Evolutionary conservation across 495 filamentous ascomycete species (phyloP).

Genomic region (Melanomma pulvis-pyrius): DNA sequence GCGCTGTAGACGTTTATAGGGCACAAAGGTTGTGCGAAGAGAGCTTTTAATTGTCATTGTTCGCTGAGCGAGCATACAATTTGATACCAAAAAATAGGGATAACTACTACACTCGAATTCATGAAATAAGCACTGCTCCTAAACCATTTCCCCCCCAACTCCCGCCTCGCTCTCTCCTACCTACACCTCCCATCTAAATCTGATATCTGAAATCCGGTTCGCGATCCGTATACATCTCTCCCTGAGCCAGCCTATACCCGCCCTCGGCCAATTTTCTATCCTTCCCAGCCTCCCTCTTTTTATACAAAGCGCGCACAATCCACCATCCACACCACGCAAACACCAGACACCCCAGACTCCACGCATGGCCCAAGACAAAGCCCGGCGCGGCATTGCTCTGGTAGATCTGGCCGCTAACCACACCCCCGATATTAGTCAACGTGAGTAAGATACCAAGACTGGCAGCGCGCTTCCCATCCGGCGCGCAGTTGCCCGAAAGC

Average conservation of each 20-base stretch:
- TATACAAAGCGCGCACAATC: constrained; percentile 32
- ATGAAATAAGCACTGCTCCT: no score
- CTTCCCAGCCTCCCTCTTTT: constrained; percentile 31
- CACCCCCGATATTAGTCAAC: constrained; percentile 48
- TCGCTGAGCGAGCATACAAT: no score
- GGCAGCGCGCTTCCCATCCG: constrained; percentile 51
- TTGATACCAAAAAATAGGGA: no score
- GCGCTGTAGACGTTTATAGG: no score
- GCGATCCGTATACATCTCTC: constrained; percentile 35
- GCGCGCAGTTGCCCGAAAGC: constrained; percentile 40
- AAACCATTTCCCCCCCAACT: no score
- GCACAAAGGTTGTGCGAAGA: no score
- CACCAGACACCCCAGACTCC: constrained; percentile 32
- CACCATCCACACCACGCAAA: constrained; percentile 39
- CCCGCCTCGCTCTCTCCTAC: no score
- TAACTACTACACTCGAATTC: no score
- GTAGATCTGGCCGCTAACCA: constrained; percentile 37
- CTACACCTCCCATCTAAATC: constrained; percentile 8
- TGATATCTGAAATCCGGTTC: constrained; percentile 38
- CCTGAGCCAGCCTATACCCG: constrained; percentile 15
- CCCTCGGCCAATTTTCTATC: constrained; percentile 19
- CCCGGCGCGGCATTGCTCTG: constrained; percentile 28
- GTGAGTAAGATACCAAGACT: constrained; percentile 48
- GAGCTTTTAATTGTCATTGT: no score
- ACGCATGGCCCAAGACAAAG: constrained; percentile 36